Base-by-base conservation (phyloP, 2,329 filamentous ascomycete species). In the Zelopaecilomyces penicillatus region DNA sequence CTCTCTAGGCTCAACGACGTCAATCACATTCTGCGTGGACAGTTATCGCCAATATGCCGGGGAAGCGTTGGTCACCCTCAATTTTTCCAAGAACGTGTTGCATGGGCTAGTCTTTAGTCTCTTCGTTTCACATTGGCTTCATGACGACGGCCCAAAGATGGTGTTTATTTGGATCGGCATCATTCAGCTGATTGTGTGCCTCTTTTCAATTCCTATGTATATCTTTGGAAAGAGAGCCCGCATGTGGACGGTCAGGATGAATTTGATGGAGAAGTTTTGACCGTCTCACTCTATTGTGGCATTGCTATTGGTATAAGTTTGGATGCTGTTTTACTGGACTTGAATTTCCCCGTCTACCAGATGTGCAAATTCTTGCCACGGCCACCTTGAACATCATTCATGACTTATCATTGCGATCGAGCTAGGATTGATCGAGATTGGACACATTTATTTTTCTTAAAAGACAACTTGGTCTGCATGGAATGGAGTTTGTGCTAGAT, bases 21-120 rank as follows among this genome's bases (percentile, higher is more conserved):
- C 87, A 19, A 95, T 97, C 57, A 96, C 91, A 0, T 97, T 95
- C 57, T 89, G 85, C 44, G 88, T 97, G 6, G 91, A 97, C 65
- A 89, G 83, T 52, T 96, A 97, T 64, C 76, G 90, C 8, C 85
- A 94, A 57, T 96, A 95, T 63, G 91, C 91, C 0, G 90, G 89
- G 19, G 91, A 97, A 65, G 90, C 91, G 3, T 74, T 97, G 31
- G 93, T 97, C 10, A 96, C 91, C 19, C 71, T 97, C 53, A 97
- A 96, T 59, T 93, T 96, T 59, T 82, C 80, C 66, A 97, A 97
- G 73, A 97, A 96, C 60, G 76, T 96, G 44, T 78, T 96, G 28
- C 91, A 97, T 56, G 91, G 91, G 0, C 71, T 97, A 43, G 75
- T 95, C 0, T 97, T 95, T 60, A 80, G 86, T 48, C 70, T 96